A percentile compares a stretch with the other conserved stretches of the same genome.
phyloP scores from a whole-genome alignment of 2,329 filamentous ascomycete species.

The Ceratocystiopsis brevicomis region DNA sequence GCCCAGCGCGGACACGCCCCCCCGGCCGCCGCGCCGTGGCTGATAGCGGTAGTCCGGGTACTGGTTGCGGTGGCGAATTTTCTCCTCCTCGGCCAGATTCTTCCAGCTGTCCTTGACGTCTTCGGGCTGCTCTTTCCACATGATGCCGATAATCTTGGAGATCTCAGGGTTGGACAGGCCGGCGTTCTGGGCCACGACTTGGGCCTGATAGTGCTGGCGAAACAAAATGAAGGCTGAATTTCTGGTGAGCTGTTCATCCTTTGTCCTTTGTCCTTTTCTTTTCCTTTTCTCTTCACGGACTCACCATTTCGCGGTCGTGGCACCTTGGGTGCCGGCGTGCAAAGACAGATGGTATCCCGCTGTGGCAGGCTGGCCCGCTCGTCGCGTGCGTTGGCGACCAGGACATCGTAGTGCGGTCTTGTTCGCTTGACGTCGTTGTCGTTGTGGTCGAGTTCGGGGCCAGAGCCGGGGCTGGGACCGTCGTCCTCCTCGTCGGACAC shows the following conservation, averaged over 20 bases:
- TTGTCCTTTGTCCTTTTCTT: not conserved
- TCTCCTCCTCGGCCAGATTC: constrained; percentile 78
- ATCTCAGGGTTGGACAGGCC: constrained; percentile 87
- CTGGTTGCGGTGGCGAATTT: constrained; percentile 68
- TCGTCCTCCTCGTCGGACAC: constrained; percentile 6
- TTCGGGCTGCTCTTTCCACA: constrained; percentile 65
- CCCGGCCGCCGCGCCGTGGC: constrained; percentile 45
- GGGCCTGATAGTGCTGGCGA: constrained; percentile 75
- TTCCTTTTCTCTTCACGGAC: not conserved
- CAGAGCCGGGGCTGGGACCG: not conserved
- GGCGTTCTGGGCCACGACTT: constrained; percentile 66
- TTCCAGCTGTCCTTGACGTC: constrained; percentile 76
- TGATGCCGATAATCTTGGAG: constrained; percentile 87
- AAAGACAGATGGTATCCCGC: constrained; percentile 33
- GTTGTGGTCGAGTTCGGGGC: constrained; percentile 5
- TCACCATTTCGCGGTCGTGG: constrained; percentile 39
- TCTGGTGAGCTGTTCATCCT: constrained; percentile 2
- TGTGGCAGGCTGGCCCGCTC: not conserved
- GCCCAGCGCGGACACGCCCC: constrained; percentile 2
- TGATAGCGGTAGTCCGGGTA: constrained; percentile 93
- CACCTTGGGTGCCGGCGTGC: constrained; percentile 36
- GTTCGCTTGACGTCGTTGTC: not conserved
- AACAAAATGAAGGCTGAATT: constrained; percentile 83
- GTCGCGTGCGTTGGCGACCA: not conserved
- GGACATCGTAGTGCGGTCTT: not conserved